Conservation (phyloP, 2,329 filamentous ascomycete genomes). For the Leptographium radiaticola region DNA sequence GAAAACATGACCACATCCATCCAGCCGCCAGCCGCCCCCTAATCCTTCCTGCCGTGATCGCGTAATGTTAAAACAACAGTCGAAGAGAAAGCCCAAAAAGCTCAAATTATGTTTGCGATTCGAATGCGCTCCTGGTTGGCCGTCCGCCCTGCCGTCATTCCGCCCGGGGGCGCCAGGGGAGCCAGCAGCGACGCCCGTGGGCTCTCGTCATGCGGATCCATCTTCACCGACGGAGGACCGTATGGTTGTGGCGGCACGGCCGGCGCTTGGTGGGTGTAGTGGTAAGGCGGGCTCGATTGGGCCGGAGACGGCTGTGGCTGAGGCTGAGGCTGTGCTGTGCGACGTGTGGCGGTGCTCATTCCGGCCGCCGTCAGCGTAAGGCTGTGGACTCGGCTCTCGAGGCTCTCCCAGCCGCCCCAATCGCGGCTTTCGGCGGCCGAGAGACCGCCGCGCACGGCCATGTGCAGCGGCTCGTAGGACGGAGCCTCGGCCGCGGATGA, state of each 20-base stretch:
- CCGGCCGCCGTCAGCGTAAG: slow-evolving; percentile 20
- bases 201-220: slow-evolving; percentile 11
- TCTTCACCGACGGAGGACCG: slow-evolving; percentile 14
- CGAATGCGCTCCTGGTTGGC: slow-evolving; percentile 28
- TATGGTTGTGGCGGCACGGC: slow-evolving; percentile 4
- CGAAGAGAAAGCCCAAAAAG: not conserved
- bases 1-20: no score
- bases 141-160: not conserved
- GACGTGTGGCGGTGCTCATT: no score
- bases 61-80: not conserved
- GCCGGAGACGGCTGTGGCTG: not conserved
- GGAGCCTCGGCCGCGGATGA: not conserved
- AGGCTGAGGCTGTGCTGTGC: not conserved
- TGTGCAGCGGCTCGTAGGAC: not conserved
- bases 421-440: slow-evolving; percentile 46
- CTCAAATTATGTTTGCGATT: slow-evolving; percentile 29
- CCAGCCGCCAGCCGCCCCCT: no score
- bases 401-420: slow-evolving; percentile 70
- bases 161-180: not conserved
- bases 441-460: slow-evolving; percentile 24
- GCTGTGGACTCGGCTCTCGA: slow-evolving; percentile 50
- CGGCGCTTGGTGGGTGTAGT: slow-evolving; percentile 7
- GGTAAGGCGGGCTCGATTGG: not conserved
- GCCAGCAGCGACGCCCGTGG: not conserved
- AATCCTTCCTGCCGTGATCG: no score